Base-by-base conservation (phyloP, 352 stramenopile genomes). In the Globisporangium paroecandrum region DNA sequence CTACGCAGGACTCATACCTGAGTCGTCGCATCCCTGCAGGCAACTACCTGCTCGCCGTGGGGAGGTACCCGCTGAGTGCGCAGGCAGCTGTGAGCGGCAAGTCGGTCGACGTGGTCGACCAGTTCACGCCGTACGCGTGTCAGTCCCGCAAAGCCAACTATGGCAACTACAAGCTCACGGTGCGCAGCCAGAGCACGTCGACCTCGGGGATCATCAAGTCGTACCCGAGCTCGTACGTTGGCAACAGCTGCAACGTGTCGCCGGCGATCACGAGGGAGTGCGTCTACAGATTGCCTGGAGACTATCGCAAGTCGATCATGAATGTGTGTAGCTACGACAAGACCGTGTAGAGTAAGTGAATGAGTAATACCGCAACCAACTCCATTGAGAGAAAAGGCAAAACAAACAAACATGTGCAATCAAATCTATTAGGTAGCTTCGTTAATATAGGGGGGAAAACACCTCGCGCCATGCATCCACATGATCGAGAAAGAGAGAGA, bases 131-230 rank as follows among this genome's bases (percentile, higher is more conserved):
- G 18, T 91, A 91, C 59, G 62, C 80, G 27, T 90, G 82, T 57
- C 83, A 88, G 47, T 72, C 74, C 54, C 69, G 76, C 15, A 74
- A 77, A 46, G 83, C 80, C 18, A 87, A 73, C 62, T 90, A 91
- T 55, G 83, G 83, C 4, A 90, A 89, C 65, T 90, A 91, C 74
- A 77, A 79, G 64, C 77, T 90, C 70, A 90, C 81, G 0, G 46
- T 91, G 7, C 78, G 80, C 9, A 79, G 73, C 6, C 75, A 88
- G 62, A 90, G 80, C 27, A 72, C 25, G 22, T 38, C 75, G 4
- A 54, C 58, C 0, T 69, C 9, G 0, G 70, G 72, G 7, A 71
- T 85, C 61, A 72, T 91, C 51, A 81, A 66, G 32, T 68, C 64
- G 36, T 84, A 75, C 32, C 59, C 81, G 18, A 86, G 84, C 56